A percentile compares a stretch with the other conserved stretches of the same genome.
Evolutionary conservation across 2,329 filamentous ascomycete genomes (phyloP).

Genomic region (Arachnomyces sp.): DNA sequence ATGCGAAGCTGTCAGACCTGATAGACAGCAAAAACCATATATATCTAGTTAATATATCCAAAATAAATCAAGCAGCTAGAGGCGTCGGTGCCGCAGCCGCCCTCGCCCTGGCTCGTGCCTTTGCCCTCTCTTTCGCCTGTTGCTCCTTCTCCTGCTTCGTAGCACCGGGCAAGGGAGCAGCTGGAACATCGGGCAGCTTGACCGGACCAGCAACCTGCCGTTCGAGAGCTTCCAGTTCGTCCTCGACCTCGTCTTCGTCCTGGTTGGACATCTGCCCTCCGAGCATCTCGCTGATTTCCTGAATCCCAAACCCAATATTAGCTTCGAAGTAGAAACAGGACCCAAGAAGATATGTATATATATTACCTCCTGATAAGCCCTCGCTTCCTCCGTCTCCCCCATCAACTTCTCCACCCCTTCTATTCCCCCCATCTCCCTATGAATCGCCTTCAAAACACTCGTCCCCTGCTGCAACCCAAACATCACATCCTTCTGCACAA

Average conservation of each 20-base stretch:
- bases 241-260: slow-evolving; percentile 96
- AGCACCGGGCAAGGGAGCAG: slow-evolving; percentile 23
- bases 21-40: neutral
- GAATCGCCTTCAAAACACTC: slow-evolving; percentile 79
- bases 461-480: slow-evolving; percentile 91
- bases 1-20: neutral
- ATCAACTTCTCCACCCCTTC: slow-evolving; percentile 92
- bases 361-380: slow-evolving; percentile 78
- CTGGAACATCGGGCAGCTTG: slow-evolving; percentile 33
- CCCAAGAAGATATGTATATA: slow-evolving; percentile 6
- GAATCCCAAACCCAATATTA: slow-evolving; percentile 8
- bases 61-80: slow-evolving; percentile 17
- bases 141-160: slow-evolving; percentile 21
- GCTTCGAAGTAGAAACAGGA: slow-evolving; percentile 1
- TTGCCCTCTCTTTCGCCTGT: slow-evolving; percentile 25
- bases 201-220: slow-evolving; percentile 45
- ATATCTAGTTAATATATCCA: neutral
- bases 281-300: slow-evolving; percentile 92
- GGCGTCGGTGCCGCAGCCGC: slow-evolving; percentile 16
- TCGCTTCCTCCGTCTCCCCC: slow-evolving; percentile 82
- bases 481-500: slow-evolving; percentile 93
- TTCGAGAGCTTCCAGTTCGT: slow-evolving; percentile 80
- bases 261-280: slow-evolving; percentile 82
- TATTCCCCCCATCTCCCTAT: slow-evolving; percentile 90
- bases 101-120: slow-evolving; percentile 25